A percentile compares a stretch with the other conserved stretches of the same genome.
Conservation (phyloP, 2,329 filamentous ascomycete genomes). For the Talaromyces sp. region DNA sequence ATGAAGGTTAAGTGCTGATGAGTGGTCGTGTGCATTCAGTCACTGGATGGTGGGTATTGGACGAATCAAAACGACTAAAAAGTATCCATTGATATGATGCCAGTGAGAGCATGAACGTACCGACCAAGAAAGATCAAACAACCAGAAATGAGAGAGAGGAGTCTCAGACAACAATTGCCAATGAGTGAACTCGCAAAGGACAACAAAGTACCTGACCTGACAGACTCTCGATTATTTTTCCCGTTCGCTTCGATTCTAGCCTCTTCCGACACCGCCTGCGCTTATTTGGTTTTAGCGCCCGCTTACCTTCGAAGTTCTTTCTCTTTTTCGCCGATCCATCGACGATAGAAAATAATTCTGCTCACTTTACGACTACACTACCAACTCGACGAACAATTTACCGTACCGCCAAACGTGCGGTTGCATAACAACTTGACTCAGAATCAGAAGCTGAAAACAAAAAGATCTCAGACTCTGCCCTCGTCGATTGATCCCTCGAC, state of each 20-base stretch:
- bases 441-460: not conserved
- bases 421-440: not conserved
- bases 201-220: slow-evolving; percentile 5
- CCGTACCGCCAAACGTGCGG: not conserved
- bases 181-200: slow-evolving; percentile 9
- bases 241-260: slow-evolving; percentile 22
- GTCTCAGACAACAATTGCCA: slow-evolving; percentile 3
- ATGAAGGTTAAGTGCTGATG: not conserved
- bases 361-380: not conserved
- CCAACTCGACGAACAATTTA: not conserved
- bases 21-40: not conserved
- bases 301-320: slow-evolving; percentile 8
- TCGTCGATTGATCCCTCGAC: slow-evolving; percentile 14
- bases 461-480: not conserved
- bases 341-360: slow-evolving; percentile 3
- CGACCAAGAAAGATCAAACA: slow-evolving; percentile 2
- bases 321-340: slow-evolving; percentile 11
- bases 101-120: not conserved
- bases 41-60: not conserved
- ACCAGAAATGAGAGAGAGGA: not conserved
- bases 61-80: not conserved
- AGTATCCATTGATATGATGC: not conserved
- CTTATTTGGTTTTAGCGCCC: slow-evolving; percentile 7
- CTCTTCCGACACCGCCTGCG: slow-evolving; percentile 14
- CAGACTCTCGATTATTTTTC: slow-evolving; percentile 27